Conservation (phyloP, 2,329 filamentous ascomycete species). For the Fusarium multiceps region DNA sequence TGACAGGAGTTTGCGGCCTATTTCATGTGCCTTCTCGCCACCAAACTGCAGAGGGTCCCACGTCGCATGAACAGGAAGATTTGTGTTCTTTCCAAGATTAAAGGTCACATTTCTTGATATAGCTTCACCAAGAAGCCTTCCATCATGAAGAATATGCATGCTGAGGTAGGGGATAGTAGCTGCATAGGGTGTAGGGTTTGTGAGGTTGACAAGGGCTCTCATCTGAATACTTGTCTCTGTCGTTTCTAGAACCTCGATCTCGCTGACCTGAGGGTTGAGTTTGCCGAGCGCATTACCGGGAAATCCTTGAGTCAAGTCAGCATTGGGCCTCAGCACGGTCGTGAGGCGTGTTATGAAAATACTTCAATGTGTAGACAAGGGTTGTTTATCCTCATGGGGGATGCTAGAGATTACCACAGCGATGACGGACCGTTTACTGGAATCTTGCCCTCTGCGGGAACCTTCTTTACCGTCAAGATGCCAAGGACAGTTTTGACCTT, state of each 20-base stretch:
- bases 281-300: conserved; percentile 62
- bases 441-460: conserved; percentile 87
- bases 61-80: conserved; percentile 72
- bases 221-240: conserved; percentile 77
- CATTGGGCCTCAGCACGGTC: conserved; percentile 26
- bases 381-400: conserved; percentile 45
- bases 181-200: conserved; percentile 89
- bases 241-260: conserved; percentile 78
- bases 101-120: conserved; percentile 73
- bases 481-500: conserved; percentile 85
- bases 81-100: conserved; percentile 75
- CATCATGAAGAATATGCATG: conserved; percentile 79
- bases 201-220: conserved; percentile 80
- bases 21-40: conserved; percentile 68
- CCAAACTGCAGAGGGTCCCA: conserved; percentile 77
- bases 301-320: conserved; percentile 64
- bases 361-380: conserved; percentile 45
- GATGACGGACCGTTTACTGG: conserved; percentile 92
- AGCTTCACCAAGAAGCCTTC: conserved; percentile 79
- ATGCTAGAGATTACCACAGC: conserved; percentile 53
- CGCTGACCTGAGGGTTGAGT: conserved; percentile 72
- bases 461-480: conserved; percentile 80
- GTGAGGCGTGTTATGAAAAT: conserved; percentile 47
- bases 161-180: conserved; percentile 84
- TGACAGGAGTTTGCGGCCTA: conserved; percentile 80